Evolutionary conservation across 1,284 basidiomycete genomes (phyloP).

Genomic region (Irpex sp.): DNA sequence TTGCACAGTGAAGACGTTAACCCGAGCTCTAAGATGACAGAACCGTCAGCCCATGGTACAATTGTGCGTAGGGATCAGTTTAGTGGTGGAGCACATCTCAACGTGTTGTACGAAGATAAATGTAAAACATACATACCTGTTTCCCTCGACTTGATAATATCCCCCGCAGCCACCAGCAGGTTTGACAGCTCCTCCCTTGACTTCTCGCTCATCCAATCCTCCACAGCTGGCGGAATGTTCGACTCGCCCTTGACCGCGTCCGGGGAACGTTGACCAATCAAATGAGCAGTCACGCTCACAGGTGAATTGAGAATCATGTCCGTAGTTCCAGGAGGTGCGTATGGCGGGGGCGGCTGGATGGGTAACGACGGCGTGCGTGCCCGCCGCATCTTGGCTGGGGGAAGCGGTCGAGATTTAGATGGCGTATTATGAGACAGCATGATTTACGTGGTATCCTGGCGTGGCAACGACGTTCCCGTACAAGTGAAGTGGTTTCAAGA

Average conservation of each 20-base stretch:
- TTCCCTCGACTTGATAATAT: conserved; percentile 72
- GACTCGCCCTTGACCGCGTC: conserved; percentile 15
- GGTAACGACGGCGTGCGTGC: conserved; percentile 36
- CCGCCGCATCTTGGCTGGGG: conserved; percentile 55
- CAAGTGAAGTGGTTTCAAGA: not conserved
- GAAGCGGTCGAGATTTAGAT: conserved; percentile 44
- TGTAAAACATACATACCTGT: conserved; percentile 46
- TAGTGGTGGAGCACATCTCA: not conserved
- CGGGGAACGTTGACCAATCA: conserved; percentile 16
- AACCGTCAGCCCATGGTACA: not conserved
- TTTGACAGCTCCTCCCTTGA: conserved; percentile 71
- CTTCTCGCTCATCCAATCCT: conserved; percentile 53
- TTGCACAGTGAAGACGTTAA: conserved; percentile 67
- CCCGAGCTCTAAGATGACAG: conserved; percentile 51
- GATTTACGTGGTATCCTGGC: not conserved
- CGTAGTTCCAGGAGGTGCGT: conserved; percentile 29
- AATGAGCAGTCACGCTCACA: conserved; percentile 30
- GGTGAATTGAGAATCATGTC: conserved; percentile 37
- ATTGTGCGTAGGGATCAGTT: not conserved
- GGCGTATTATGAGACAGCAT: conserved; percentile 44
- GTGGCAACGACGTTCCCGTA: not conserved
- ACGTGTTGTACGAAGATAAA: not conserved
- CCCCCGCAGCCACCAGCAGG: conserved; percentile 64
- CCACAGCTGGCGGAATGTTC: conserved; percentile 20
- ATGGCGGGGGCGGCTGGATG: conserved; percentile 50